Evolutionary conservation across 768 basidiomycete genomes (phyloP), one percentile per base, ranked within the genome.

Genomic region (Gelatoporia subvermispora): DNA sequence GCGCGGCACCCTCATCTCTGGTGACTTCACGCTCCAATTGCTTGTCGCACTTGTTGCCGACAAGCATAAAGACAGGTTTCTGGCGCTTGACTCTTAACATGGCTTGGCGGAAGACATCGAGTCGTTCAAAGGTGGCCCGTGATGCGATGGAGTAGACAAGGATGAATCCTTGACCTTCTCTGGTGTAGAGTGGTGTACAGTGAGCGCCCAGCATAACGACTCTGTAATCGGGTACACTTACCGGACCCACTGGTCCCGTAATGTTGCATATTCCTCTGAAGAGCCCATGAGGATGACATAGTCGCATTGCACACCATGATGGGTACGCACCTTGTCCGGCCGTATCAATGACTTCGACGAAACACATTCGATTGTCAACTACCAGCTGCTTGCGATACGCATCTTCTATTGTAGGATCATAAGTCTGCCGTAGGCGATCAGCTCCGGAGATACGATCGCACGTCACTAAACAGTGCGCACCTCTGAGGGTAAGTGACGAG

Each of bases 221-320:
- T 35, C 15, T n/a, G 38, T n/a, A 31, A 38, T 31, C 17, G 34
- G 24, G 22, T 39, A 47, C 42, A 76, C 85, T 68, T 52, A 95
- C 93, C 93, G 84, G 59, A 96, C 92, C 93, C 93, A 97, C 68
- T 97, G 94, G 74, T 96, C 93, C 57, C 93, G 85, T 55, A 97
- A 76, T 43, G 94, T 93, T 43, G 92, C 92, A 59, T 95, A 97
- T 66, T 96, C 93, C 88, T 97, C 93, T 96, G 67, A 41, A 22
- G 49, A 44, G 48, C 50, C 52, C 49, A 54, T 55, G 46, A 59
- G 60, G 53, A 49, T 40, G 46, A 44, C 47, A 24, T 44, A 43
- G 10, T 40, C 43, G 43, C 17, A 13, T 41, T 24, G 46, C 36
- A 8, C 13, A 23, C 35, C 8, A 47, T 15, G 8, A 25, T 42